These are phyloP conservation scores for Hypholoma sublateritium DNA, from an alignment of 768 basidiomycete species.

Conservation along the genomic window DNA sequence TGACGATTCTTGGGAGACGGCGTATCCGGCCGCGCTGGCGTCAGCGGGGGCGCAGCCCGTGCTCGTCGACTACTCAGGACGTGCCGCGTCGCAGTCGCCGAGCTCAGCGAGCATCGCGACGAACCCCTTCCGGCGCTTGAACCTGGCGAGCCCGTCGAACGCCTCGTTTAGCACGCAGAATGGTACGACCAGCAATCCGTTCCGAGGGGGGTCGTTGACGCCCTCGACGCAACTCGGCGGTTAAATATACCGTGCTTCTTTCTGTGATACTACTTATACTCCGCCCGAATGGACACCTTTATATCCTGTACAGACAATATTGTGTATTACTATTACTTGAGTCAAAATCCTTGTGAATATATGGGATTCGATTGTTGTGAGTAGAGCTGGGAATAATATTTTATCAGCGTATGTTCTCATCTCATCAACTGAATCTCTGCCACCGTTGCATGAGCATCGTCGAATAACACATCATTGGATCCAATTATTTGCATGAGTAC, in stretches of 20 bases:
- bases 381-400: no score
- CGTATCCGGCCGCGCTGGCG: background rate
- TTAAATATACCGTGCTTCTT: background rate
- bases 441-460: no score
- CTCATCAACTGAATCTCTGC: no score
- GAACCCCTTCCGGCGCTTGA: slow-evolving; percentile 5
- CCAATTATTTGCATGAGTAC: no score
- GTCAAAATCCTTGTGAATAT: no score
- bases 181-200: background rate
- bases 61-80: background rate
- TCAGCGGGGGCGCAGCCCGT: background rate
- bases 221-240: background rate
- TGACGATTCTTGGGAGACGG: background rate
- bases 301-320: no score
- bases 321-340: no score
- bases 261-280: no score
- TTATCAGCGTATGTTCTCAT: no score
- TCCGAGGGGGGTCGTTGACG: background rate
- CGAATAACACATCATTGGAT: no score
- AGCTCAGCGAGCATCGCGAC: background rate
- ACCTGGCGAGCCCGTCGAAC: background rate
- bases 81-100: background rate
- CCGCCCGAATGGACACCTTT: no score
- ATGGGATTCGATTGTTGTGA: no score
- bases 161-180: background rate